Base-by-base conservation (phyloP, 2,329 filamentous ascomycete species). In the Juglanconis oblonga region DNA sequence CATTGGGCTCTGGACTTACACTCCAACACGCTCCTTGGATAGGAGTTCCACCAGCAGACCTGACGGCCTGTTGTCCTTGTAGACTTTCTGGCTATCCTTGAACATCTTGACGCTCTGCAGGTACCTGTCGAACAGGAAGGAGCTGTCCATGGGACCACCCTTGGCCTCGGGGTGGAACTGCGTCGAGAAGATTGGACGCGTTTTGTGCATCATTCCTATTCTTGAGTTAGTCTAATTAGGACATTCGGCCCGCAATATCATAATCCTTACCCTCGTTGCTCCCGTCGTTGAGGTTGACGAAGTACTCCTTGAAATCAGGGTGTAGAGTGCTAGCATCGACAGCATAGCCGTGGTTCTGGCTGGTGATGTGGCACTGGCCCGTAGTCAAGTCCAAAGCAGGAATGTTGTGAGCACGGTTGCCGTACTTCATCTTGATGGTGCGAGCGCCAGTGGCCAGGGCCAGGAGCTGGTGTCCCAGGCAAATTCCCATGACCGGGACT, bases 131-230 rank as follows among this genome's bases (percentile, higher is more conserved):
- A 99, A 99, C 62, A 99, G 84, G 78, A 96, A 98, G 2, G 91
- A 88, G 65, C 91, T 96, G 81, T 99, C 95, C 78, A 97, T 90
- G 57, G 95, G 95, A 57, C 95, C 95, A 63, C 95, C 95, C 83
- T 97, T 97, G 67, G 95, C 95, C 79, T 99, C 95, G 14, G 95
- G 95, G 74, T 99, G 95, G 87, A 99, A 99, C 77, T 99, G 95
- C 31, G 93, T 97, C 65, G 91, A 94, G 84, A 99, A 98, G 74
- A 99, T 99, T 64, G 95, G 95, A 40, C 94, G 91, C 61, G 90
- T 90, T 78, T 90, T 92, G 84, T 99, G 95, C 74, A 97, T 92
- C 87, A 99, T 92, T 62, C 90, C 81, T 79, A 32, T 33, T 31
- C 11, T n/a, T 62, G 61, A 50, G 11, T 59, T 36, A 42, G 45